phyloP scores from a whole-genome alignment of 352 stramenopile species.

The Pythium aquatile region DNA sequence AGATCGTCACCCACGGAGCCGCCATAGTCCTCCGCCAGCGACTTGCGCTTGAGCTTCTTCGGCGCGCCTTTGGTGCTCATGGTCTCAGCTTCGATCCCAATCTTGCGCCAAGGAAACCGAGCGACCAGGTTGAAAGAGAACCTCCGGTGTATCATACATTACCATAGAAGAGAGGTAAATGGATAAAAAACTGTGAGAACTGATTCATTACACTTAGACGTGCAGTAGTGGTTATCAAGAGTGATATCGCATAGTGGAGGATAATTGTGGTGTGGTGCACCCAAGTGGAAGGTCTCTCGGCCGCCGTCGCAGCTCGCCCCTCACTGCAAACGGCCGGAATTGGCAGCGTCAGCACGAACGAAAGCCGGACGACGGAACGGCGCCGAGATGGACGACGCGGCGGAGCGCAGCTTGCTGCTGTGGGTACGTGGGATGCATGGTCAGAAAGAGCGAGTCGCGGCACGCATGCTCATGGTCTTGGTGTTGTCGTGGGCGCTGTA shows the following conservation, averaged over 20 bases:
- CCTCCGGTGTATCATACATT: not conserved
- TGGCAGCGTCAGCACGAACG: not conserved
- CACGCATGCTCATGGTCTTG: constrained; percentile 3
- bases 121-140: not conserved
- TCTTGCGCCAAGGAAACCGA: constrained; percentile 6
- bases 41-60: constrained; percentile 83
- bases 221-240: no score
- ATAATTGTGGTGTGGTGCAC: constrained; percentile 11
- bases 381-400: constrained; percentile 60
- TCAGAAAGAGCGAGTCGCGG: not conserved
- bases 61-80: constrained; percentile 58
- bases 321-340: constrained; percentile 19
- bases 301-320: not conserved
- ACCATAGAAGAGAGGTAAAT: no score
- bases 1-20: constrained; percentile 75
- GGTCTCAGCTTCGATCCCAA: constrained; percentile 2
- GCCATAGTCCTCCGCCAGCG: constrained; percentile 81
- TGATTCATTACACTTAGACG: no score
- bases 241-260: not conserved
- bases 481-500: constrained; percentile 16
- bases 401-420: constrained; percentile 71
- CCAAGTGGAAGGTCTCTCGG: constrained; percentile 1
- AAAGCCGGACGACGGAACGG: not conserved
- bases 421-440: constrained; percentile 45
- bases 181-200: no score